Evolutionary conservation across 495 filamentous ascomycete species (phyloP).

Genomic region (Penicillium diatomitis): DNA sequence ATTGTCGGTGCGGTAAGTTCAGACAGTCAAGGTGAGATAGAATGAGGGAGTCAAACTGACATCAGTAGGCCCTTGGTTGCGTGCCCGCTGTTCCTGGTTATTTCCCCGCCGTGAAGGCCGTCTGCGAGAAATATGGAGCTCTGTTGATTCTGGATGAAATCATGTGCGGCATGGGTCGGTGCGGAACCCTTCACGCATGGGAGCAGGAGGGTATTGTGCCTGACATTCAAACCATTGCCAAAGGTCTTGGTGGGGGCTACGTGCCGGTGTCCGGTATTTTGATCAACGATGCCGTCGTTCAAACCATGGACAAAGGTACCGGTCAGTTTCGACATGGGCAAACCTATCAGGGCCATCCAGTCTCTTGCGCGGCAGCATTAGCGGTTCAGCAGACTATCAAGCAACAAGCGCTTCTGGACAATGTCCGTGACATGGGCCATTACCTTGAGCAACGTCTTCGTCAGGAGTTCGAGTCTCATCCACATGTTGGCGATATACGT

Average conservation of each 20-base stretch:
- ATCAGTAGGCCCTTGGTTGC: conserved; percentile 45
- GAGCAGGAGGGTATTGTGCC: conserved; percentile 52
- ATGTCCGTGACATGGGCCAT: conserved; percentile 37
- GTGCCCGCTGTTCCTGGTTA: conserved; percentile 57
- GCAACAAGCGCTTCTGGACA: conserved; percentile 38
- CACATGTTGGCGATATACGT: conserved; percentile 47
- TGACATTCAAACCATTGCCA: conserved; percentile 63
- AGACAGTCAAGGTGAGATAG: too few species aligned
- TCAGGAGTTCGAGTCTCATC: conserved; percentile 23
- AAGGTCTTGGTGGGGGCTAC: conserved; percentile 59
- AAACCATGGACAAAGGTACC: conserved; percentile 45
- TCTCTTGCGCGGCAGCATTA: conserved; percentile 47
- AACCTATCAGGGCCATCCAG: conserved; percentile 51
- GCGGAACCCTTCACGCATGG: conserved; percentile 60
- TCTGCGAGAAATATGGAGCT: conserved; percentile 58
- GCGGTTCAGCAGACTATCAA: conserved; percentile 45
- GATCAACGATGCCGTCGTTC: conserved; percentile 43
- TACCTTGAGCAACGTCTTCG: conserved; percentile 32
- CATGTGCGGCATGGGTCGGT: conserved; percentile 71
- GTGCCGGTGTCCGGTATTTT: conserved; percentile 54
- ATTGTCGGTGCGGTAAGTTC: conserved; percentile 46
- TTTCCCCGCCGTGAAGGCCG: conserved; percentile 48
- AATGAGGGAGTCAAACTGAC: neutral
- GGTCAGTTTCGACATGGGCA: conserved; percentile 49
- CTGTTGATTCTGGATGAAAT: conserved; percentile 69